These are phyloP conservation scores for Lepiota brunneoincarnata DNA, from an alignment of 768 basidiomycete genomes.

Conservation along the genomic window DNA sequence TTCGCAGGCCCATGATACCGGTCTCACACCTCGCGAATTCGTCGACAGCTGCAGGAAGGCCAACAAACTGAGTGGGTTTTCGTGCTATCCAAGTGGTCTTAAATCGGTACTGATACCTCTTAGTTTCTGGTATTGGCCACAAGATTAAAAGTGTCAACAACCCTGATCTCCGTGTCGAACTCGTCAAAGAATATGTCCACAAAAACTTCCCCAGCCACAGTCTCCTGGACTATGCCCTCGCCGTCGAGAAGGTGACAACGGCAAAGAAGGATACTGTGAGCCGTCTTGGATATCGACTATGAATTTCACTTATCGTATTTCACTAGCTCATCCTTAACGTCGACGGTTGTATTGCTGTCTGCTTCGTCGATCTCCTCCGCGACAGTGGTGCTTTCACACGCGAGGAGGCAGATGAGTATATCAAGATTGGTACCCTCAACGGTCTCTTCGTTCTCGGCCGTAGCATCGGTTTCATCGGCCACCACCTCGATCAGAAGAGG, in stretches of 20 bases:
- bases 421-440: conserved; percentile 94
- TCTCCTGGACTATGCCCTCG: conserved; percentile 91
- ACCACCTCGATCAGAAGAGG: conserved; percentile 95
- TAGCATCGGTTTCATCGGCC: conserved; percentile 96
- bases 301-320: conserved; percentile 5
- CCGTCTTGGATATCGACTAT: conserved; percentile 11
- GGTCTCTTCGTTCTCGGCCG: conserved; percentile 97
- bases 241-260: conserved; percentile 96
- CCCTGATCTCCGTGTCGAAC: conserved; percentile 89
- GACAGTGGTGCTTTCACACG: conserved; percentile 92
- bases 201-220: conserved; percentile 96
- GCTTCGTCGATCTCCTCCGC: conserved; percentile 92
- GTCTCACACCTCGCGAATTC: conserved; percentile 96
- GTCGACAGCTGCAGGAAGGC: conserved; percentile 91
- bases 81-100: conserved; percentile 5
- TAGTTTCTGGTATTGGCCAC: conserved; percentile 97
- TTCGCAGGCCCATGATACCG: conserved; percentile 86
- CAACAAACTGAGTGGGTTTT: conserved; percentile 83
- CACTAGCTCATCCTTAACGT: conserved; percentile 88
- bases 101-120: conserved; percentile 3
- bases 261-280: conserved; percentile 93
- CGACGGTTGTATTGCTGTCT: conserved; percentile 93
- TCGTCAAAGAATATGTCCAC: conserved; percentile 92
- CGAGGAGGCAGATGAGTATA: conserved; percentile 97
- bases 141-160: conserved; percentile 99